Evolutionary conservation across 192 early-diverging fungal species (phyloP), one percentile per base, ranked within the genome.

Genomic region (Coemansia sp.): DNA sequence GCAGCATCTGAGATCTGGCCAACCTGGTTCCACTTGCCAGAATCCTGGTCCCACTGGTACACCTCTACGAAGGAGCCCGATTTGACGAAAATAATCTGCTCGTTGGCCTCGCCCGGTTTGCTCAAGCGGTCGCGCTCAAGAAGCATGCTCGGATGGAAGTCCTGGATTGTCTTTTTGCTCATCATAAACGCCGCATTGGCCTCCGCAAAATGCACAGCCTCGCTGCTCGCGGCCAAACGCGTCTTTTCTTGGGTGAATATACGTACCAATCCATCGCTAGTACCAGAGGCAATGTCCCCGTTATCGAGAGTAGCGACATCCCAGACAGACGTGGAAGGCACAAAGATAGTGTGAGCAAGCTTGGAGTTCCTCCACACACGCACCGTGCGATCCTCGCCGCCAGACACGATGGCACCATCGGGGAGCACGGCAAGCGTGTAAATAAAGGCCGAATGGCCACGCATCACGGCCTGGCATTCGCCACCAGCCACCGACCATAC

Each of bases 291-390:
- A 53, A 96, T 87, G 54, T 98, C 92, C 23, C 92, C 94, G 68
- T 96, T 94, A 9, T 86, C 85, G 21, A 95, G 73, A 1, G 78
- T 68, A 0, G 87, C 79, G 4, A 98, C 92, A 16, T 88, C 87
- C 98, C 98, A 99, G 10, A 98, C 93, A 7, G 95, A 97, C 10
- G 89, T 87, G 32, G 93, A 89, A 5, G 98, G 96, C 57, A 94
- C 89, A 15, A 87, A 69, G 50, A 99, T 89, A 1, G 92, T 91
- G 67, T 99, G 97, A 10, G 40, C 19, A 83, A 84, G 61, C 89
- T 88, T 63, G 60, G 48, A 72, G 88, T 92, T 86, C 56, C 87
- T 81, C 97, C 97, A 99, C 6, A 96, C 84, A 16, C 90, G 86
- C 10, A 94, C 86, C 4, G 93, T 87, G 41, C 96, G 86, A 67